phyloP scores from a whole-genome alignment of 352 stramenopile genomes.

The Phytophthora pluvialis region DNA sequence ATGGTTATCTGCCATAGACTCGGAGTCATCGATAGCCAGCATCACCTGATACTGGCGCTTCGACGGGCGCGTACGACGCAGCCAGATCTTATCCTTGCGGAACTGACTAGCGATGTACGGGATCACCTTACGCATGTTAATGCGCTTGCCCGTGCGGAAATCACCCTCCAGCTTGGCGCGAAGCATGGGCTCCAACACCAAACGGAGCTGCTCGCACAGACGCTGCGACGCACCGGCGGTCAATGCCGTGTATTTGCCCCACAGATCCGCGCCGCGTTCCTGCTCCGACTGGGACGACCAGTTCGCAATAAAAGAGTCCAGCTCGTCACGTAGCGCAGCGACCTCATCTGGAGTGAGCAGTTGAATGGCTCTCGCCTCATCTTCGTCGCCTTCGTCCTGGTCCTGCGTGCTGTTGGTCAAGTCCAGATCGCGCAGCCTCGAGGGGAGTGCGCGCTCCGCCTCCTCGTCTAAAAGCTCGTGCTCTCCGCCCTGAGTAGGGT shows the following conservation, averaged over 20 bases:
- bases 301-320: slow-evolving; percentile 79
- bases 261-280: slow-evolving; percentile 79
- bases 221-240: slow-evolving; percentile 93
- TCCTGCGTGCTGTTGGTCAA: slow-evolving; percentile 40
- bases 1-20: slow-evolving; percentile 98
- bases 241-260: slow-evolving; percentile 93
- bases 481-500: slow-evolving; percentile 25
- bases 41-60: slow-evolving; percentile 99
- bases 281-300: slow-evolving; percentile 61
- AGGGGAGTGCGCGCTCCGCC: slow-evolving; percentile 32
- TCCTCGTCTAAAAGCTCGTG: slow-evolving; percentile 51
- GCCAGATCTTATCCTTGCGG: slow-evolving; percentile 99
- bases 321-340: slow-evolving; percentile 68
- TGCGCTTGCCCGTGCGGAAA: slow-evolving; percentile 99
- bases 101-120: slow-evolving; percentile 99
- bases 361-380: slow-evolving; percentile 38
- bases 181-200: slow-evolving; percentile 98
- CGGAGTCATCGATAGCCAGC: slow-evolving; percentile 99
- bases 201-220: slow-evolving; percentile 98
- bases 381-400: slow-evolving; percentile 44
- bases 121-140: slow-evolving; percentile 99
- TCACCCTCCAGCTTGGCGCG: slow-evolving; percentile 98
- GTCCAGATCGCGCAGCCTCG: slow-evolving; percentile 46
- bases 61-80: slow-evolving; percentile 97
- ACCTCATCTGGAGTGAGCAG: slow-evolving; percentile 76